A percentile compares a stretch with the other conserved stretches of the same genome.
Evolutionary conservation across 352 stramenopile genomes (phyloP).

Genomic region (Phytophthora citrophthora): DNA sequence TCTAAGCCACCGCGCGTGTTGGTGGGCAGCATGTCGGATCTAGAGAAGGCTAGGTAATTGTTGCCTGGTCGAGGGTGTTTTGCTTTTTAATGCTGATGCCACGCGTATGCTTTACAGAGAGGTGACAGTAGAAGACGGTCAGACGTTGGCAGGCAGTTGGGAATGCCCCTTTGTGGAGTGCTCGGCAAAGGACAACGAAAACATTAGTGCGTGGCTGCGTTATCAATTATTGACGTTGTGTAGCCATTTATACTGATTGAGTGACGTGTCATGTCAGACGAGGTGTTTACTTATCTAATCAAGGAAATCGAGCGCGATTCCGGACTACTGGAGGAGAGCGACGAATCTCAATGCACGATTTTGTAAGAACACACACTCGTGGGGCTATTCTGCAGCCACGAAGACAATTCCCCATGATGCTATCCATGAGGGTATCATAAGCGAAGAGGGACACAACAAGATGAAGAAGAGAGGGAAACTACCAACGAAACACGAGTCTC

Average conservation of each 20-base stretch:
- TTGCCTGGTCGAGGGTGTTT: not conserved
- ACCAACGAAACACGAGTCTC: slow-evolving; percentile 3
- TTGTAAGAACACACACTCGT: slow-evolving; percentile 55
- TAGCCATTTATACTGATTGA: slow-evolving; percentile 8
- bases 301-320: slow-evolving; percentile 91
- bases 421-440: not conserved
- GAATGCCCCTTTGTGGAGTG: slow-evolving; percentile 96
- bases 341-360: slow-evolving; percentile 78
- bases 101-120: slow-evolving; percentile 52
- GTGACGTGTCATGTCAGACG: slow-evolving; percentile 46
- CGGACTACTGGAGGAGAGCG: slow-evolving; percentile 83
- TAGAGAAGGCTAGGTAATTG: slow-evolving; percentile 88
- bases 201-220: slow-evolving; percentile 81
- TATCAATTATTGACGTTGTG: not conserved
- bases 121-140: slow-evolving; percentile 86
- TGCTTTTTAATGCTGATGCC: slow-evolving; percentile 4
- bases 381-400: slow-evolving; percentile 9
- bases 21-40: slow-evolving; percentile 95
- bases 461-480: slow-evolving; percentile 10
- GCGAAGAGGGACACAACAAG: not conserved
- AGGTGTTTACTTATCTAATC: slow-evolving; percentile 92
- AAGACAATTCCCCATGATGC: slow-evolving; percentile 9
- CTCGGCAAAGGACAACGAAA: slow-evolving; percentile 92
- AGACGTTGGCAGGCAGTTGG: slow-evolving; percentile 90
- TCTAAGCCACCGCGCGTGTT: slow-evolving; percentile 94